Conservation (phyloP, 2,329 filamentous ascomycete species). For the Phyllosticta citriasiana region DNA sequence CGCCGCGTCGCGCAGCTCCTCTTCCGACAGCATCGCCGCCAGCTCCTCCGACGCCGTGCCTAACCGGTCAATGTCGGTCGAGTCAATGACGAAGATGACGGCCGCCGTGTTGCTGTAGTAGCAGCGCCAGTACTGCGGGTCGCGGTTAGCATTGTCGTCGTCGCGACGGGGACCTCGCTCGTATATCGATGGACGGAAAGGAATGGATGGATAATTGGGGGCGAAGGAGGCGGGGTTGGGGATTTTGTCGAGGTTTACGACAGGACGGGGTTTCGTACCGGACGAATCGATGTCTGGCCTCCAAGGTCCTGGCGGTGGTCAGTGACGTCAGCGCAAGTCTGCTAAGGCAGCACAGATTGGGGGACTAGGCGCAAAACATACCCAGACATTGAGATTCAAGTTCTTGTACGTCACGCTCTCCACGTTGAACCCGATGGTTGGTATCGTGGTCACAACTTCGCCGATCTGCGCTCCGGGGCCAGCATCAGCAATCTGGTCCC, state of each 20-base stretch:
- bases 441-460: conserved; percentile 97
- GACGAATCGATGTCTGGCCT: conserved; percentile 95
- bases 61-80: conserved; percentile 90
- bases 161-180: background rate
- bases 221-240: background rate
- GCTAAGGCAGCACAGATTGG: background rate
- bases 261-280: conserved; percentile 25
- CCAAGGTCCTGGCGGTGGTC: conserved; percentile 60
- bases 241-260: background rate
- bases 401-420: conserved; percentile 98
- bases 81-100: conserved; percentile 97
- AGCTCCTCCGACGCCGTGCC: conserved; percentile 89
- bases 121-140: conserved; percentile 73
- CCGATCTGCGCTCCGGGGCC: conserved; percentile 57
- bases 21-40: conserved; percentile 90
- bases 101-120: conserved; percentile 99
- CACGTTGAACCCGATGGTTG: conserved; percentile 98
- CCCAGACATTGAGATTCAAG: conserved; percentile 98
- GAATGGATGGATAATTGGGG: background rate
- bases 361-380: conserved; percentile 35
- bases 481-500: conserved; percentile 2
- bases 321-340: background rate
- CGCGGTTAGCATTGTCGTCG: background rate
- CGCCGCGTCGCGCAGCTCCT: conserved; percentile 86
- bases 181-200: background rate